Conservation (phyloP, 345 rosid species). For the Euphorbia pulcherrima region DNA sequence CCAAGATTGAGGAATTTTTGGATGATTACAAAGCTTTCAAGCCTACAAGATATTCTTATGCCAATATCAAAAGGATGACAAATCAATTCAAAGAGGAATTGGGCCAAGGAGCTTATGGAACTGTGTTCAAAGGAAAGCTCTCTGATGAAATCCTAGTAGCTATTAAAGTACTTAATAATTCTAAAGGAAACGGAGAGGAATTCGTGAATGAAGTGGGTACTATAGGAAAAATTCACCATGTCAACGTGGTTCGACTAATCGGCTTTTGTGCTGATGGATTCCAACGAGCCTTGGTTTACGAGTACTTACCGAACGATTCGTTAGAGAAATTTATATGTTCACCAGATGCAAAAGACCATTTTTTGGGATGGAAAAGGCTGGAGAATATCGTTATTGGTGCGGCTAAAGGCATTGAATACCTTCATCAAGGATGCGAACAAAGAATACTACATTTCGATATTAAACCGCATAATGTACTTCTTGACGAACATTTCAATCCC, state of each 20-base stretch:
- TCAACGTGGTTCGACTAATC: too few species aligned
- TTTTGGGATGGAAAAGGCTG: too few species aligned
- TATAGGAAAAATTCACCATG: too few species aligned
- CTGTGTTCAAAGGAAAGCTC: slow-evolving; percentile 15
- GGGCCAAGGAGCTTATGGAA: slow-evolving; percentile 6
- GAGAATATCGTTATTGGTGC: too few species aligned
- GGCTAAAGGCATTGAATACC: too few species aligned
- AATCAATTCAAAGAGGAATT: background rate
- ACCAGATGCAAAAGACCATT: background rate
- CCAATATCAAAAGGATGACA: background rate
- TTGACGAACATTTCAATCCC: too few species aligned
- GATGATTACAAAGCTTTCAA: background rate
- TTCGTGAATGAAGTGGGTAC: too few species aligned
- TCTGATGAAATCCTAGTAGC: slow-evolving; percentile 9
- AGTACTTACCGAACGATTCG: slow-evolving; percentile 5
- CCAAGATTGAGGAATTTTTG: too few species aligned
- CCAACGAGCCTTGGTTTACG: slow-evolving; percentile 14
- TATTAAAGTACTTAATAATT: slow-evolving; percentile 4
- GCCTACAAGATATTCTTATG: background rate
- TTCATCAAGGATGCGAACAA: too few species aligned
- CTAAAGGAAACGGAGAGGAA: slow-evolving; percentile 6
- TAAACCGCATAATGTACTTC: too few species aligned
- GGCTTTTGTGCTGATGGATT: too few species aligned
- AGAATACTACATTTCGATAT: too few species aligned
- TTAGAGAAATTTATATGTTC: slow-evolving; percentile 13